phyloP scores from a whole-genome alignment of 176 grass and related monocot genomes.

The Oryza punctata region DNA sequence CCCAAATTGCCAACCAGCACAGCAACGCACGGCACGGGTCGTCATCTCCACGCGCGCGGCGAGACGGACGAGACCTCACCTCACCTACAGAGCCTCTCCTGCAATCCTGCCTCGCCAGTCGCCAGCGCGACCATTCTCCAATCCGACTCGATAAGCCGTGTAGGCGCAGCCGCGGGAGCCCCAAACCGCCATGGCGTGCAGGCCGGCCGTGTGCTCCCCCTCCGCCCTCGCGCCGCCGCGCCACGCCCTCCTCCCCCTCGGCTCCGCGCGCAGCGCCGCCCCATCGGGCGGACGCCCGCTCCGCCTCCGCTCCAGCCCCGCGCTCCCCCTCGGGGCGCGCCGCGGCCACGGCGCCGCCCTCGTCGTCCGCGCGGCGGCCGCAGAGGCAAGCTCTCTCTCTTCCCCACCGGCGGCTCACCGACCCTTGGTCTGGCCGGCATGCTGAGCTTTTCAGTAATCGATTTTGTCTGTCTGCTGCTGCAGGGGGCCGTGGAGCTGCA shows the following conservation, averaged over 20 bases:
- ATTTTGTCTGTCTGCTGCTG: not conserved
- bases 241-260: not conserved
- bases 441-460: not conserved
- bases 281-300: not conserved
- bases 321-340: not conserved
- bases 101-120: no score
- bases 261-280: not conserved
- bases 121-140: not conserved
- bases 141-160: conserved; percentile 21
- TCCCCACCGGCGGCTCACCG: not conserved
- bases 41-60: not conserved
- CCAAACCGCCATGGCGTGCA: conserved; percentile 35
- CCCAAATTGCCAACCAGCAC: no score
- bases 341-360: conserved; percentile 16
- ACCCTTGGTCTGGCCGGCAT: not conserved
- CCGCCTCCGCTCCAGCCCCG: not conserved
- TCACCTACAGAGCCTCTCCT: not conserved
- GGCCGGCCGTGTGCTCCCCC: conserved; percentile 43
- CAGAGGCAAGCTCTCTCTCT: conserved; percentile 19
- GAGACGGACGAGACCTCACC: not conserved
- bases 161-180: no score
- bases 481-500: conserved; percentile 53
- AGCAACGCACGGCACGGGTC: no score
- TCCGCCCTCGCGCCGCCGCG: conserved; percentile 24
- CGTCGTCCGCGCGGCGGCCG: conserved; percentile 45